Evolutionary conservation across 306 rosid species (phyloP), one percentile per base, ranked within the genome.

Genomic region (Fagus crenata): DNA sequence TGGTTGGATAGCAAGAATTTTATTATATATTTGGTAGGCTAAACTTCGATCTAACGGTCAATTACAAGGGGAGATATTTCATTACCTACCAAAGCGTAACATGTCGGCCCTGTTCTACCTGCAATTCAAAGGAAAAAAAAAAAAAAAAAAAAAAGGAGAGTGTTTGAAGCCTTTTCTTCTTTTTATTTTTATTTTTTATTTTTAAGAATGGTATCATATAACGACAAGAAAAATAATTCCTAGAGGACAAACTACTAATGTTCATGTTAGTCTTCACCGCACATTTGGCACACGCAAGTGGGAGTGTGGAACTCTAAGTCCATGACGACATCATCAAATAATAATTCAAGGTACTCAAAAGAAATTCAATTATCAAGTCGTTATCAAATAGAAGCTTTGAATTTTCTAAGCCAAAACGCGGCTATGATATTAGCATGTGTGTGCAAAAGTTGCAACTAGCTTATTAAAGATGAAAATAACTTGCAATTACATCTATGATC

Each of bases 261-360:
- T 5, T 51, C 13, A 40, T 37, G 33, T 32, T 9, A 49, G 46
- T 17, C 9, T 67, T 58, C 73, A 22, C 72, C 67, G 42, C 42
- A 65, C 73, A 76, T 35, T 67, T 76, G 53, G 64, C 65, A 22
- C 65, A 49, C 36, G 5, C 7, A 36, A 37, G 14, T 37, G 37
- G 41, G 3, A 32, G 42, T 32, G 17, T 17, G 12, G 49, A 22
- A 22, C 28, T 22, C 28, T 22, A 22, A 22, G 12, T 4, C 37
- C 49, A 4, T 2, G 7, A 4, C 51, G 3, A 17, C 59, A 5
- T 33, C 43, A 33, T n/a, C 63, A 9, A 36, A 18, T 35, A 13
- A 73, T 46, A 46, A 46, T 46, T 46, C 51, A 72, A 73, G 1
- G 46, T 4, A 36, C n/a, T 2, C 15, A 3, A 35, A 5, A 9